Evolutionary conservation across 1,284 basidiomycete species (phyloP).

Genomic region (Ceratobasidium sp.): DNA sequence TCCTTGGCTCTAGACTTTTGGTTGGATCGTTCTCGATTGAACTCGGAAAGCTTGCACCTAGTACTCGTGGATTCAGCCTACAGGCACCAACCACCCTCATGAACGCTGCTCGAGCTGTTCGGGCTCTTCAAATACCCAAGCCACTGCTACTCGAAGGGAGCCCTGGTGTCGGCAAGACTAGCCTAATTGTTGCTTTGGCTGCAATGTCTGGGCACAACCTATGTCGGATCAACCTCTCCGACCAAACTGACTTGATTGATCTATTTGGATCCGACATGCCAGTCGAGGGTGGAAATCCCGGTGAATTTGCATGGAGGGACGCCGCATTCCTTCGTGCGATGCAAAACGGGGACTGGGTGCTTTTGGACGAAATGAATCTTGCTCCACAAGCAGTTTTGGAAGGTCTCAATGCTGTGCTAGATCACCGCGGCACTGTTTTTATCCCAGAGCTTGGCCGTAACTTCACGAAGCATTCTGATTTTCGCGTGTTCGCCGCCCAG

Average conservation of each 20-base stretch:
- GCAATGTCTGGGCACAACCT: constrained; percentile 81
- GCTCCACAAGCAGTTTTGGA: constrained; percentile 97
- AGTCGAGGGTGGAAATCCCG: constrained; percentile 88
- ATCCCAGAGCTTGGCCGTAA: constrained; percentile 94
- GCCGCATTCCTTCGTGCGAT: constrained; percentile 95
- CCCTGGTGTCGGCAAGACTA: constrained; percentile 99
- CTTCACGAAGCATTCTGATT: constrained; percentile 89
- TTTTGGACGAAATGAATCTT: constrained; percentile 99
- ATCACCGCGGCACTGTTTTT: constrained; percentile 95
- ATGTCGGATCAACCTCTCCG: constrained; percentile 97
- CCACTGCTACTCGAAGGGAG: constrained; percentile 97
- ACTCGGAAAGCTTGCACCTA: constrained; percentile 62
- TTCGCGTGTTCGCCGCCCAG: constrained; percentile 97
- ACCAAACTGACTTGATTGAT: constrained; percentile 97
- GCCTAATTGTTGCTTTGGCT: constrained; percentile 89
- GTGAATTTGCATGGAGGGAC: constrained; percentile 97
- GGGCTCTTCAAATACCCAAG: constrained; percentile 91
- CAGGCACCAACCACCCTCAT: constrained; percentile 88
- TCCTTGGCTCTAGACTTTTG: constrained; percentile 59
- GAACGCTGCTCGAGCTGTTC: constrained; percentile 90
- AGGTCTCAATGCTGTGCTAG: constrained; percentile 95
- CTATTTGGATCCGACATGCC: constrained; percentile 97
- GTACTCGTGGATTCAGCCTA: constrained; percentile 72
- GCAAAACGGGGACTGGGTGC: constrained; percentile 94
- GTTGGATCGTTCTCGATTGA: constrained; percentile 82